phyloP scores from a whole-genome alignment of 306 rosid species.

The Cucurbita pepo region DNA sequence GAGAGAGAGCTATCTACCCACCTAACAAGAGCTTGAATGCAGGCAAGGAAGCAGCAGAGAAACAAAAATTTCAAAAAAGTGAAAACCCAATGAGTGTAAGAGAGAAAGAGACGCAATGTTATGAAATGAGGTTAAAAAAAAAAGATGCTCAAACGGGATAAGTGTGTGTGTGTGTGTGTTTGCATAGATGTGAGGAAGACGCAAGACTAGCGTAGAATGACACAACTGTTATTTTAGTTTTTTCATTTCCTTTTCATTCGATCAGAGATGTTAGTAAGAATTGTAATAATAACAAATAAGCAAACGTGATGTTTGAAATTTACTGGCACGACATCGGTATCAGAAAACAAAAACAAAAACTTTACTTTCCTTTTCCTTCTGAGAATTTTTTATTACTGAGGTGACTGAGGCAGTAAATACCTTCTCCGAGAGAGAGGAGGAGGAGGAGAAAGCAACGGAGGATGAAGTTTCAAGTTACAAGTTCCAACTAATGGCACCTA shows the following conservation, averaged over 20 bases:
- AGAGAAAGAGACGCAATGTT: not conserved
- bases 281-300: not conserved
- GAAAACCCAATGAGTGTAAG: conserved; percentile 13
- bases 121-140: conserved; percentile 2
- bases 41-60: conserved; percentile 10
- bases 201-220: not conserved
- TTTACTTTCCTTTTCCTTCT: not conserved
- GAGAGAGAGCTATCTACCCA: conserved; percentile 21
- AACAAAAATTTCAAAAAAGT: conserved; percentile 10
- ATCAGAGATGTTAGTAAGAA: not conserved
- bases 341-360: not conserved
- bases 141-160: conserved; percentile 4
- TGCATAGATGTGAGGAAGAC: conserved; percentile 3
- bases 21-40: conserved; percentile 24
- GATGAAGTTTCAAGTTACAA: not conserved
- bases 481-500: conserved; percentile 3
- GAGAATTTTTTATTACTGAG: not conserved
- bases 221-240: not conserved
- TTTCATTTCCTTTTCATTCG: too few species aligned
- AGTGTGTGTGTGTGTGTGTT: not conserved
- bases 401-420: conserved; percentile 4
- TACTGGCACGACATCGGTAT: conserved; percentile 2
- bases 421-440: not conserved
- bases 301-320: not conserved
- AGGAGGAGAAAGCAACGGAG: not conserved